Base-by-base conservation (phyloP, 192 early-diverging fungal genomes). In the Fimicolochytrium jonesii region DNA sequence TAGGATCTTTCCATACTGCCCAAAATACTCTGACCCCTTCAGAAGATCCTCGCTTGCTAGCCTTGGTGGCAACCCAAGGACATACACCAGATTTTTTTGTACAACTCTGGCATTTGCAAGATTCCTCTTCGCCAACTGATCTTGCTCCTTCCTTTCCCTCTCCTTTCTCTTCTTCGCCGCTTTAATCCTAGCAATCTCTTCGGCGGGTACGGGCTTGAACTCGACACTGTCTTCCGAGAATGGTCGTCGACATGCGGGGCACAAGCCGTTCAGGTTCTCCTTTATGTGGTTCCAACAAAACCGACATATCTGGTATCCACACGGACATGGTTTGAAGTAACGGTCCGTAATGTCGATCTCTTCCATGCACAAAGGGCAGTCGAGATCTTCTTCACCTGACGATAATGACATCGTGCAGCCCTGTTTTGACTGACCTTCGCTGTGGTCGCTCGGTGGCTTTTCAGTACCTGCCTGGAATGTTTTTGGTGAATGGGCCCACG, bases 231-330 rank as follows among this genome's bases (percentile, higher is more conserved):
- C 91, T 47, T 97, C 94, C 13, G 90, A 86, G 60, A 94, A 99
- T 1, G 86, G 68, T 25, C 94, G 76, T 20, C 97, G 80, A 60
- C 97, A 99, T 17, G 97, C 97, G 22, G 97, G 97, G 61, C 97
- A 99, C 18, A 88, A 84, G 13, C 89, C 88, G 70, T 93, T 96
- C 56, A 91, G 80, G 70, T 93, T 85, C 45, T 96, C 89, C 63
- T 92, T 92, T 70, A 99, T 96, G 69, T 92, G 94, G 68, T 99
- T 89, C 89, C 93, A 97, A 63, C 97, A 99, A 72, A 99, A 99
- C 10, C 95, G 87, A 73, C 97, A 99, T 67, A 99, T 93, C 93
- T 96, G 96, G 67, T 98, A 98, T 18, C 92, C 93, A 68, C 96
- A 99, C 47, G 92, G 92, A 77, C 96, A 99, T 1, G 96, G 96